phyloP scores from a whole-genome alignment of 345 rosid genomes.

The Fremontodendron californicum region DNA sequence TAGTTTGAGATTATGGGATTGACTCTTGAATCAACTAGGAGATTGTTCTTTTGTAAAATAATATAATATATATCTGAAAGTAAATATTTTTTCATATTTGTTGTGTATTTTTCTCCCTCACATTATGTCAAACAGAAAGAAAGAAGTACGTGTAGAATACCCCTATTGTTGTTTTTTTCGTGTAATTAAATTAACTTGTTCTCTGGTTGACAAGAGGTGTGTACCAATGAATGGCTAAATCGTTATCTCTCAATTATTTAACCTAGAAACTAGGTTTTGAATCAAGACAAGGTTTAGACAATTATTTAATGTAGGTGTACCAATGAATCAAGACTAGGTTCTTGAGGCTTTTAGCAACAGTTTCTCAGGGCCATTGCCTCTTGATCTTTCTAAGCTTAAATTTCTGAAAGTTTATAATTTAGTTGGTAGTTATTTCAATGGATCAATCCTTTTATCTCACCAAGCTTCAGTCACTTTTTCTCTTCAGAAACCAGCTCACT shows the following conservation, averaged over 20 bases:
- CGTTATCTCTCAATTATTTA: too few relatives aligned
- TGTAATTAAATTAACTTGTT: not conserved
- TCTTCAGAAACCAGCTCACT: slow-evolving; percentile 66
- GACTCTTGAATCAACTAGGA: slow-evolving; percentile 21
- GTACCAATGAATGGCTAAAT: too few relatives aligned
- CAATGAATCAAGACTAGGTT: too few relatives aligned
- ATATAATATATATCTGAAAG: slow-evolving; percentile 20
- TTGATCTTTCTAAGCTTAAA: slow-evolving; percentile 47
- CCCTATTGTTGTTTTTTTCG: not conserved
- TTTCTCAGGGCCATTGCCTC: slow-evolving; percentile 75
- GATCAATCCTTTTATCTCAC: slow-evolving; percentile 75
- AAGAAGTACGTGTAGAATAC: slow-evolving; percentile 12
- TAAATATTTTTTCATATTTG: slow-evolving; percentile 39
- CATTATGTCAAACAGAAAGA: slow-evolving; percentile 14
- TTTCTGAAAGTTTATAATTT: slow-evolving; percentile 66
- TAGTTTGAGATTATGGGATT: slow-evolving; percentile 31
- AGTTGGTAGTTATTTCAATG: slow-evolving; percentile 89
- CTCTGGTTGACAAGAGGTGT: not conserved
- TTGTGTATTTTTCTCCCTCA: slow-evolving; percentile 14
- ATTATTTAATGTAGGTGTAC: too few relatives aligned
- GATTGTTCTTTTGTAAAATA: slow-evolving; percentile 35
- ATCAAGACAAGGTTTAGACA: too few relatives aligned
- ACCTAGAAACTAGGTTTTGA: not conserved
- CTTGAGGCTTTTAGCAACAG: slow-evolving; percentile 89
- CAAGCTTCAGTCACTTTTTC: slow-evolving; percentile 76